Percentiles rank a stretch among this genome's conserved stretches.
Evolutionary conservation across 177 flowering plant genomes (phyloP).

Genomic region (Vitis hybrid): DNA sequence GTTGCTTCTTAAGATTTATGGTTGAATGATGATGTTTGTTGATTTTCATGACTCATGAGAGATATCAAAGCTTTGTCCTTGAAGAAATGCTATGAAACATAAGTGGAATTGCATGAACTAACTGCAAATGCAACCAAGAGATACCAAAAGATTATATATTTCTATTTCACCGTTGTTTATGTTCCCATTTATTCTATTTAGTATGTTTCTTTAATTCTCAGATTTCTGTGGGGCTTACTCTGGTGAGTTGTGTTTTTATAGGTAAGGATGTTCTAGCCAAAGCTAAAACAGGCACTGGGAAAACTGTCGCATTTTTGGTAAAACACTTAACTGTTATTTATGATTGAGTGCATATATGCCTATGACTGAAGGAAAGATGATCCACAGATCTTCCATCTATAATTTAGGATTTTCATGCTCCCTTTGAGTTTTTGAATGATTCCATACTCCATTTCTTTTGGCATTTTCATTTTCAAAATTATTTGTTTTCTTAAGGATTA

Average conservation of each 20-base stretch:
- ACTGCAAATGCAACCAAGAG: too few relatives aligned
- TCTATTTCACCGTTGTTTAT: not conserved
- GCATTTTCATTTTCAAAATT: too few relatives aligned
- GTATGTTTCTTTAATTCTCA: constrained; percentile 1
- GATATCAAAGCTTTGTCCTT: not conserved
- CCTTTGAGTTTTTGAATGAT: not conserved
- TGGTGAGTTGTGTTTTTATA: constrained; percentile 27
- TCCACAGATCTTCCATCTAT: not conserved
- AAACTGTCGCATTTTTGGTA: constrained; percentile 99
- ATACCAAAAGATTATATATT: not conserved
- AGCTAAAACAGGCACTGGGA: constrained; percentile 98
- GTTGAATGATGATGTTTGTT: not conserved
- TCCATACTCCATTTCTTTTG: not conserved
- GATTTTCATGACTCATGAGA: not conserved
- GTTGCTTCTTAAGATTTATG: too few relatives aligned
- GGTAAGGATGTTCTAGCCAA: constrained; percentile 99
- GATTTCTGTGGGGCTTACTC: not conserved
- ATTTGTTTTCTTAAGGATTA: too few relatives aligned
- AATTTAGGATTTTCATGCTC: not conserved
- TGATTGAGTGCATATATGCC: not conserved
- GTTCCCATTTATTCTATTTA: not conserved
- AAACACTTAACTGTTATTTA: constrained; percentile 14
- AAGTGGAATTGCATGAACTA: too few relatives aligned
- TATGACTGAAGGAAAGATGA: not conserved
- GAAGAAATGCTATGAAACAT: too few relatives aligned